Evolutionary conservation across 345 rosid species (phyloP).

Genomic region (Linum tenue): DNA sequence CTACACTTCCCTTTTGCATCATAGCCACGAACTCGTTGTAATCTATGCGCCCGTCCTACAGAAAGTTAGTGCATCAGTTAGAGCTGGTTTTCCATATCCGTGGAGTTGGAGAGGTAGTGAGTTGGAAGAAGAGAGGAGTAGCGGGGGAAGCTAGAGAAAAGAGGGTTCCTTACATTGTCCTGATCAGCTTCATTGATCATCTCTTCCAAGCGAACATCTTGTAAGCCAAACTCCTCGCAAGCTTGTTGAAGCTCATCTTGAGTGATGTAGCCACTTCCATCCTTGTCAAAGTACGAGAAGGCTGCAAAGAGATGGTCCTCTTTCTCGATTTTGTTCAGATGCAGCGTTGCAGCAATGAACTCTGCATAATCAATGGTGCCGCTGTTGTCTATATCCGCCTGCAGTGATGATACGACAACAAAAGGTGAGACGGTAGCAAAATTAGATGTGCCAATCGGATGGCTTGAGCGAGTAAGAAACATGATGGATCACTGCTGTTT

Average conservation of each 20-base stretch:
- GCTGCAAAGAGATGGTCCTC: slow-evolving; percentile 5
- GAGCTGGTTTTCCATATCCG: not conserved
- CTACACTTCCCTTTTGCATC: not conserved
- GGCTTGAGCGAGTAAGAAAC: too few species aligned
- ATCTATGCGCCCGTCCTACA: not conserved
- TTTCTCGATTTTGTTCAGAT: slow-evolving; percentile 2
- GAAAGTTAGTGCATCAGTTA: not conserved
- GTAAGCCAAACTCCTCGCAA: slow-evolving; percentile 2
- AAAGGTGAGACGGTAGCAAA: not conserved
- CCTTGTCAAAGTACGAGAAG: slow-evolving; percentile 4
- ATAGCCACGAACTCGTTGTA: not conserved
- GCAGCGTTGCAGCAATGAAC: not conserved
- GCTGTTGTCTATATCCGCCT: slow-evolving; percentile 3
- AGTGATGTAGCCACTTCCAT: slow-evolving; percentile 5
- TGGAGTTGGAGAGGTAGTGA: not conserved
- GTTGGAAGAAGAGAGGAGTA: too few species aligned
- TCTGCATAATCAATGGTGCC: slow-evolving; percentile 2
- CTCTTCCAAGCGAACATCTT: slow-evolving; percentile 3
- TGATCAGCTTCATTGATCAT: slow-evolving; percentile 3
- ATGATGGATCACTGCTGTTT: too few species aligned
- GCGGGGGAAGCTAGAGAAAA: not conserved
- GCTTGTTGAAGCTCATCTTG: slow-evolving; percentile 4
- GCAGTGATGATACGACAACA: not conserved
- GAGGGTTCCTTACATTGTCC: slow-evolving; percentile 2
- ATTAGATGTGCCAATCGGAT: too few species aligned